phyloP scores from a whole-genome alignment of 164 flowering plant genomes.

The Vitis rotundifolia region DNA sequence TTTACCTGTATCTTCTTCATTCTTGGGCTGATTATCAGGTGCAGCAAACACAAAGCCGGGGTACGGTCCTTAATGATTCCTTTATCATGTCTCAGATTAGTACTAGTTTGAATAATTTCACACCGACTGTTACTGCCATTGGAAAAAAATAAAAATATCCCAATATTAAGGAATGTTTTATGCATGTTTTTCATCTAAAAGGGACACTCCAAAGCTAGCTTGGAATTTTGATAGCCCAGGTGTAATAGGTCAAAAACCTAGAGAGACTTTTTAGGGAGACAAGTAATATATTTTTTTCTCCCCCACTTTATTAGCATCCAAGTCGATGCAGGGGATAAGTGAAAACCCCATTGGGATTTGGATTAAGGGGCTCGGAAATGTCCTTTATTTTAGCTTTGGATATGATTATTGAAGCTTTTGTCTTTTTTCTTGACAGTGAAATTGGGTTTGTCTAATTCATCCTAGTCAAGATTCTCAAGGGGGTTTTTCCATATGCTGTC shows the following conservation, averaged over 20 bases:
- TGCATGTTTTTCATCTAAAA: neutral
- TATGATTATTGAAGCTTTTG: constrained; percentile 23
- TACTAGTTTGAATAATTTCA: neutral
- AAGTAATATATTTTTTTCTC: neutral
- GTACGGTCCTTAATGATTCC: too few relatives aligned
- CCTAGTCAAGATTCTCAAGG: constrained; percentile 19
- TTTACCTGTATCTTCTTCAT: too few relatives aligned
- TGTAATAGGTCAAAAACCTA: constrained; percentile 2
- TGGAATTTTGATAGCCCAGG: neutral
- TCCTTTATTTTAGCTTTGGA: constrained; percentile 5
- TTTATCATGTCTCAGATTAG: too few relatives aligned
- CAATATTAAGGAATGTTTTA: neutral
- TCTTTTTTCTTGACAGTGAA: constrained; percentile 18
- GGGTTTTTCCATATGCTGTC: constrained; percentile 9
- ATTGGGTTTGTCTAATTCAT: constrained; percentile 7
- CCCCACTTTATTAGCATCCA: neutral
- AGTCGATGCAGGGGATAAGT: constrained; percentile 12
- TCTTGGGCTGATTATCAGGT: too few relatives aligned
- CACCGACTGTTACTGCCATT: neutral
- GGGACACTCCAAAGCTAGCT: neutral
- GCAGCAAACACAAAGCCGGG: neutral
- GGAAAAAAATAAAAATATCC: neutral
- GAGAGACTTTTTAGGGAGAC: neutral
- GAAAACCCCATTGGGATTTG: constrained; percentile 27
- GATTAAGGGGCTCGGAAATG: constrained; percentile 13